phyloP scores from a whole-genome alignment of 1,284 basidiomycete species.

The Microbotryum intermedium region DNA sequence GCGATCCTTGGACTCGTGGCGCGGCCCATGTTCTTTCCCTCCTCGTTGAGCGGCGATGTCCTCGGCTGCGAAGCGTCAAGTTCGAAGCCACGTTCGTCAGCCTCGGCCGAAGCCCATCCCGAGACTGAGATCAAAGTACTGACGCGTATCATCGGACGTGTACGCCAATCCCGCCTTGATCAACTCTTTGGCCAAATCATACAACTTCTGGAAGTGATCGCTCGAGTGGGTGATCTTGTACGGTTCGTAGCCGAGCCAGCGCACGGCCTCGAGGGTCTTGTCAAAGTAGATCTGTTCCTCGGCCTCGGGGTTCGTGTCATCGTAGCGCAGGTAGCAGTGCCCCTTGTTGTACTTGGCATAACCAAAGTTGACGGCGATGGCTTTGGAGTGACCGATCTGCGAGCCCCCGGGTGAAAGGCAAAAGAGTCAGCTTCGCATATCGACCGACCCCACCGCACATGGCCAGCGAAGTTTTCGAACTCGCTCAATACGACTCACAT shows the following conservation, averaged over 20 bases:
- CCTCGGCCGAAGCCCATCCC: slow-evolving; percentile 3
- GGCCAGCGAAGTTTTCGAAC: not conserved
- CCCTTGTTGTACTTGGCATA: slow-evolving; percentile 88
- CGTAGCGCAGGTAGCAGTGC: slow-evolving; percentile 86
- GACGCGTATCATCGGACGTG: slow-evolving; percentile 90
- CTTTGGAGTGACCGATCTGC: slow-evolving; percentile 73
- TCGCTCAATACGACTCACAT: slow-evolving; percentile 9
- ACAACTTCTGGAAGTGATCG: slow-evolving; percentile 87
- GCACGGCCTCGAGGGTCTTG: slow-evolving; percentile 86
- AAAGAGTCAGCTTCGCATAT: not conserved
- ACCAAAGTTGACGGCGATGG: slow-evolving; percentile 97
- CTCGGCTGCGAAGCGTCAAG: slow-evolving; percentile 52
- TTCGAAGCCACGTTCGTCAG: not conserved
- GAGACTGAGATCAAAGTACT: slow-evolving; percentile 37
- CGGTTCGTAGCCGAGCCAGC: slow-evolving; percentile 97
- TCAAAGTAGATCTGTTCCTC: slow-evolving; percentile 95
- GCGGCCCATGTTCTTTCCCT: slow-evolving; percentile 69
- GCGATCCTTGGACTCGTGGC: slow-evolving; percentile 79
- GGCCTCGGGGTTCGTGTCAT: slow-evolving; percentile 97
- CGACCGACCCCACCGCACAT: too few species aligned
- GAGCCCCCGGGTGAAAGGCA: not conserved
- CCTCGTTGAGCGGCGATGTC: slow-evolving; percentile 84
- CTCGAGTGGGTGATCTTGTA: slow-evolving; percentile 99
- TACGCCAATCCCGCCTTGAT: slow-evolving; percentile 88
- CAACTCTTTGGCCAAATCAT: slow-evolving; percentile 82